Base-by-base conservation (phyloP, 2,329 filamentous ascomycete genomes). In the Fusarium secorum region DNA sequence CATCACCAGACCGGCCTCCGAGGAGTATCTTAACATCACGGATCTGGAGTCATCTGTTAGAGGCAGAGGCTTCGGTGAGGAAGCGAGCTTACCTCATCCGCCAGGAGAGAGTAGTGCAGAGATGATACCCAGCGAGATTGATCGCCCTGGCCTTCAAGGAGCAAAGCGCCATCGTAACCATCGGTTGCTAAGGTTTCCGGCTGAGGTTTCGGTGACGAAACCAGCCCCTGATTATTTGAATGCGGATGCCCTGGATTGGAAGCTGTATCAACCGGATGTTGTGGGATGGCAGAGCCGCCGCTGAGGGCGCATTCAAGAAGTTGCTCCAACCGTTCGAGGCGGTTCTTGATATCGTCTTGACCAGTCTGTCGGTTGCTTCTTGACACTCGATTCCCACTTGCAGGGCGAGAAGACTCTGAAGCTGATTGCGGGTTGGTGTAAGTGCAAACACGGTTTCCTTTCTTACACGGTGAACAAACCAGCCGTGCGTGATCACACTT, bases 111-210 rank as follows among this genome's bases (percentile, higher is more conserved):
- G 55, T 58, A 58, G 45, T 58, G 55, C 7, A 58, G 33, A 24
- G 55, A 58, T 58, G 55, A 58, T 20, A 58, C 33, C 55, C 55
- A 58, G 26, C 55, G 55, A 4, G 55, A 52, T 15, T 58, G 44
- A 14, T 26, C 45, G 2, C 45, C 26, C 9, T 33, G 17, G 26
- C 17, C 22, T 28, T 52, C 55, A 7, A 52, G 26, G n/a, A 58
- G 55, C 33, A 58, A 58, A 26, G 55, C 55, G 15, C 55, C 55
- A 52, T 58, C 55, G 4, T 38, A 52, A 17, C 55, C 55, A 39
- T 58, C 44, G 18, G 26, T 4, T 11, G 55, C 39, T 9, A 58
- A 32, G 6, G 14, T 26, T n/a, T 52, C 44, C 3, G 17, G 8
- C 22, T 22, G 45, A 24, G 13, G 5, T 11, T 17, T 52, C 9